Conservation (phyloP, 371 early-diverging fungal genomes). For the Apophysomyces trapeziformis region DNA sequence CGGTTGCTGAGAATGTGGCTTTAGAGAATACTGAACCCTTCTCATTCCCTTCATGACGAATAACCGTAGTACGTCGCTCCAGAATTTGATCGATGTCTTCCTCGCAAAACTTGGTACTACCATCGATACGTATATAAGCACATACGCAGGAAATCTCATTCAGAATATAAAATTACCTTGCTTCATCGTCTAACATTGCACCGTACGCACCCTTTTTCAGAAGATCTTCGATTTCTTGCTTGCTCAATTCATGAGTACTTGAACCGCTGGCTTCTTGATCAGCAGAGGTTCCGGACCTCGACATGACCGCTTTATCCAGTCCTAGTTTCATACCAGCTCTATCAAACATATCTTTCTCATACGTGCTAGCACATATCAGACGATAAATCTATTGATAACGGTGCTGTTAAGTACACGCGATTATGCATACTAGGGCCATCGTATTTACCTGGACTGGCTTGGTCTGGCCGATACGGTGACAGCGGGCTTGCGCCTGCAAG, state of each 20-base stretch:
- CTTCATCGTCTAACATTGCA: constrained; percentile 87
- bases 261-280: constrained; percentile 22
- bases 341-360: constrained; percentile 96
- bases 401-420: not conserved
- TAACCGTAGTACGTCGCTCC: constrained; percentile 85
- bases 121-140: too few relatives aligned
- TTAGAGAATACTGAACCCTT: constrained; percentile 93
- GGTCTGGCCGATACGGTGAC: constrained; percentile 95
- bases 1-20: constrained; percentile 82
- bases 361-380: constrained; percentile 88
- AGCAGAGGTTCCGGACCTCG: constrained; percentile 43
- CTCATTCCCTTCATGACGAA: constrained; percentile 75
- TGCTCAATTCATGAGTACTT: constrained; percentile 54
- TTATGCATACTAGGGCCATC: too few relatives aligned
- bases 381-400: constrained; percentile 63
- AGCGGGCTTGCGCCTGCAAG: constrained; percentile 91
- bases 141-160: too few relatives aligned
- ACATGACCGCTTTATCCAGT: constrained; percentile 87
- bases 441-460: constrained; percentile 75
- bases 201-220: constrained; percentile 91
- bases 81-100: constrained; percentile 97
- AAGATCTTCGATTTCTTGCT: constrained; percentile 85
- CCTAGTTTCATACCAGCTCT: constrained; percentile 92
- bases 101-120: constrained; percentile 81
- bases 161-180: constrained; percentile 26